Evolutionary conservation across 345 rosid genomes (phyloP), one percentile per base, ranked within the genome.

Genomic region (Eucalyptus virginea): DNA sequence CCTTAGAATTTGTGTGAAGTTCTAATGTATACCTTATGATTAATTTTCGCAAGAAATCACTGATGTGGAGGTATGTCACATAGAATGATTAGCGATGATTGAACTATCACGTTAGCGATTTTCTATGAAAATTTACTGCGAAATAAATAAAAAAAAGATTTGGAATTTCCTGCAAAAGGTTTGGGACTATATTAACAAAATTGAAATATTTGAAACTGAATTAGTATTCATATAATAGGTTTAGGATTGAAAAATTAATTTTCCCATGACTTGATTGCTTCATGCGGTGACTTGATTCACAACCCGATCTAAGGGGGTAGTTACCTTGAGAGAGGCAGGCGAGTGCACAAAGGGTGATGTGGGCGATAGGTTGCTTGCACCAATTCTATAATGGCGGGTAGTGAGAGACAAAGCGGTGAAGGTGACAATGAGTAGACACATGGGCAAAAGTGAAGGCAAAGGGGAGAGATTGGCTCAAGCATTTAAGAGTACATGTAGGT

Each of bases 71-170:
- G 7, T 28, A 15, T 60, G 67, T 3, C 67, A 60, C 8, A 6
- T 28, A 28, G 2, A 6, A 60, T 3, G 16, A 4, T 12, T 28
- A 56, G 67, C 0, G 32, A 28, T 60, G 4, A 60, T 5, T 24
- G 16, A 15, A 60, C 4, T 12, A 28, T 10, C 16, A 60, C 32
- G 17, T 28, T 12, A 28, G n/a, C 8, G 3, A 24, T 28, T 60
- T 60, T 28, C 8, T 12, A 0, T 6, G 14, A 28, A 60, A 60
- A 60, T 60, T 60, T 12, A 60, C 14, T 0, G 7, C 0, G 3
- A 49, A 47, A 11, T 2, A 47, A 47, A 49, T 14, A 49, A 48
- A 5, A 49, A 49, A 11, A 2, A 47, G 11, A 48, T 1, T 49
- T 49, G 17, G 17, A 49, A 49, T 49, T 49, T 48, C 50, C 0